Evolutionary conservation across 2,329 filamentous ascomycete species (phyloP).

Genomic region (Tetracladium maxilliforme): DNA sequence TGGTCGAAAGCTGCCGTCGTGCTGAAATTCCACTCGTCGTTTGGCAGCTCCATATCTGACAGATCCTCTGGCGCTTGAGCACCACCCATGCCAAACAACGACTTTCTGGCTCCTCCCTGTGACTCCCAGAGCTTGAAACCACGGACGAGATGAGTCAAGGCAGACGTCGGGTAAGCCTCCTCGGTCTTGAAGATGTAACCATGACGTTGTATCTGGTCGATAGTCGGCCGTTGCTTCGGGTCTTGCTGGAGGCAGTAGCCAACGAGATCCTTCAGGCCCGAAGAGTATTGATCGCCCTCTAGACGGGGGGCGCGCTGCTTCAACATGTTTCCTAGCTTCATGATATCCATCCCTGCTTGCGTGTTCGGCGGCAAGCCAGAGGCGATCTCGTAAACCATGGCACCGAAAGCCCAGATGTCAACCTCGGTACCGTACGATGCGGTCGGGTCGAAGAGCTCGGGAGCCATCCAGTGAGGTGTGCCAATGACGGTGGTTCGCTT

Average conservation of each 20-base stretch:
- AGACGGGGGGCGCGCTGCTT: slow-evolving; percentile 51
- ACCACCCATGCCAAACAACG: slow-evolving; percentile 44
- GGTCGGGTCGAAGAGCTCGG: slow-evolving; percentile 54
- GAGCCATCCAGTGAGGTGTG: slow-evolving; percentile 78
- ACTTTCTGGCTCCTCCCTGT: slow-evolving; percentile 54
- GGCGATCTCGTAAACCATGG: slow-evolving; percentile 68
- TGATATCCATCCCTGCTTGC: slow-evolving; percentile 32
- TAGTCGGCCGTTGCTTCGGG: slow-evolving; percentile 51
- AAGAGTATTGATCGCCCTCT: slow-evolving; percentile 57
- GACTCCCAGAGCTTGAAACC: slow-evolving; percentile 66
- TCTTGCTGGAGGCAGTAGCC: slow-evolving; percentile 60
- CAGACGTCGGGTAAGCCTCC: slow-evolving; percentile 46
- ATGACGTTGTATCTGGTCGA: slow-evolving; percentile 55
- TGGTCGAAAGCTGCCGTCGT: slow-evolving; percentile 51
- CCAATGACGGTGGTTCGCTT: slow-evolving; percentile 73
- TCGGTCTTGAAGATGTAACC: slow-evolving; percentile 51
- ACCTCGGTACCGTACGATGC: slow-evolving; percentile 56
- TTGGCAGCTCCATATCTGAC: slow-evolving; percentile 26
- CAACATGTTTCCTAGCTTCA: slow-evolving; percentile 39
- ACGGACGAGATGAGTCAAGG: slow-evolving; percentile 50
- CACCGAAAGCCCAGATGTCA: slow-evolving; percentile 78
- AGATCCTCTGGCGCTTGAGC: slow-evolving; percentile 30
- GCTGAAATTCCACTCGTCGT: slow-evolving; percentile 55
- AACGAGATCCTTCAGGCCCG: slow-evolving; percentile 53
- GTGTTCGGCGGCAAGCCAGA: slow-evolving; percentile 63